These are phyloP conservation scores for Microstegium vimineum DNA, from an alignment of 176 grass and related monocot species.

Conservation along the genomic window DNA sequence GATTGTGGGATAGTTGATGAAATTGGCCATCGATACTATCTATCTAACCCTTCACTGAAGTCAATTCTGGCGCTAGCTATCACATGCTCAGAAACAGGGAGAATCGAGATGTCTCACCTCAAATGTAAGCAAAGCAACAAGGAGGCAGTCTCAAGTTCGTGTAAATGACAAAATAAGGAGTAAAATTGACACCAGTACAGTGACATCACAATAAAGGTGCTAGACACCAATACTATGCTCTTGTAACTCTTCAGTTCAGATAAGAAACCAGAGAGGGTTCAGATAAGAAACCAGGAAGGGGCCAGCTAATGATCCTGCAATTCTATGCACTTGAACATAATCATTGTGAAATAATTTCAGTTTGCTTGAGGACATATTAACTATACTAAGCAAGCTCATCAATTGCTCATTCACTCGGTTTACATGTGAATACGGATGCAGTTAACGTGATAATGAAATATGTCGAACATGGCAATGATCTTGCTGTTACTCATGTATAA, in stretches of 20 bases:
- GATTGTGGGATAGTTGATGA: not conserved
- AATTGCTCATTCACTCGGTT: not conserved
- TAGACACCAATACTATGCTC: not conserved
- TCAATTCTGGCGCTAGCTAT: not conserved
- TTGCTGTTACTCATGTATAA: not conserved
- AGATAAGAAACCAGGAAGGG: not conserved
- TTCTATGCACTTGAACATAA: not conserved
- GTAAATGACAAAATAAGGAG: not conserved
- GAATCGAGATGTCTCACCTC: not conserved
- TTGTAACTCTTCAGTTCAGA: not conserved
- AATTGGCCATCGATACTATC: not conserved
- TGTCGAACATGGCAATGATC: not conserved
- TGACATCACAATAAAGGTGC: constrained; percentile 8
- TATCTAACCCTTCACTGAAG: not conserved
- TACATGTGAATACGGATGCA: not conserved
- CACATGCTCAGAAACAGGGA: not conserved
- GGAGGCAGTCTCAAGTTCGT: not conserved
- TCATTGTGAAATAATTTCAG: not conserved
- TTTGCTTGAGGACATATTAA: not conserved
- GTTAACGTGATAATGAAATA: not conserved
- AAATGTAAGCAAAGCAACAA: not conserved
- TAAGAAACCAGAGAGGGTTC: not conserved
- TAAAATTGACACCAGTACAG: not conserved
- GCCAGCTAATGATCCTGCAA: not conserved
- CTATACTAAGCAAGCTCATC: not conserved